Evolutionary conservation across 495 filamentous ascomycete species (phyloP).

Genomic region (Penicillium coffeae): DNA sequence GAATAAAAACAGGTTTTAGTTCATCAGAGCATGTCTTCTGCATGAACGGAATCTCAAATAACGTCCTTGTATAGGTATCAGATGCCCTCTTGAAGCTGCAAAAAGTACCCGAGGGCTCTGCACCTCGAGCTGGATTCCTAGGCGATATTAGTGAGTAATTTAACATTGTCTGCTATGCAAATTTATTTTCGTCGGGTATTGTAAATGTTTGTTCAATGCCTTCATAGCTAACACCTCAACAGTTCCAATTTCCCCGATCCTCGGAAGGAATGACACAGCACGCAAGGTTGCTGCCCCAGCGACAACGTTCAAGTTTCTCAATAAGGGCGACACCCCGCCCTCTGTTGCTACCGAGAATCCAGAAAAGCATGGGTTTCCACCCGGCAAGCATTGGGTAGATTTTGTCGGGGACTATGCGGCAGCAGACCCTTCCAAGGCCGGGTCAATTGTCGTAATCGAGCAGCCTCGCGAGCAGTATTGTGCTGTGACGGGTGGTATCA

Average conservation of each 20-base stretch:
- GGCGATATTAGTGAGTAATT: constrained; percentile 51
- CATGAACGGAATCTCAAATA: too few relatives aligned
- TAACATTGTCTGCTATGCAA: neutral
- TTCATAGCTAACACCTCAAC: constrained; percentile 3
- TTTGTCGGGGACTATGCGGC: constrained; percentile 27
- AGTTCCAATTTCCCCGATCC: constrained; percentile 33
- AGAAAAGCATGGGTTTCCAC: constrained; percentile 31
- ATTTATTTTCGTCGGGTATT: neutral
- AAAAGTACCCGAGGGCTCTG: constrained; percentile 34
- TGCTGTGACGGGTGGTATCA: constrained; percentile 65
- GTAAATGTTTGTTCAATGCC: neutral
- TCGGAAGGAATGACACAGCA: constrained; percentile 26
- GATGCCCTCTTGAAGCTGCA: constrained; percentile 61
- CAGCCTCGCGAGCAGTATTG: constrained; percentile 58
- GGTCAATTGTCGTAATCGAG: constrained; percentile 54
- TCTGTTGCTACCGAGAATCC: constrained; percentile 21
- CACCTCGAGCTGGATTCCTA: constrained; percentile 53
- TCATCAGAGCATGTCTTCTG: too few relatives aligned
- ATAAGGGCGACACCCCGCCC: constrained; percentile 37
- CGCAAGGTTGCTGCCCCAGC: constrained; percentile 53
- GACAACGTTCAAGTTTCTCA: constrained; percentile 60
- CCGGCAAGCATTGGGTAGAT: constrained; percentile 59
- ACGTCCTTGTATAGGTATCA: constrained; percentile 42
- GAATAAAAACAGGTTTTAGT: too few relatives aligned
- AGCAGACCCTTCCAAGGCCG: constrained; percentile 29